Base-by-base conservation (phyloP, 768 basidiomycete genomes). In the Cystofilobasidium bisporidii region DNA sequence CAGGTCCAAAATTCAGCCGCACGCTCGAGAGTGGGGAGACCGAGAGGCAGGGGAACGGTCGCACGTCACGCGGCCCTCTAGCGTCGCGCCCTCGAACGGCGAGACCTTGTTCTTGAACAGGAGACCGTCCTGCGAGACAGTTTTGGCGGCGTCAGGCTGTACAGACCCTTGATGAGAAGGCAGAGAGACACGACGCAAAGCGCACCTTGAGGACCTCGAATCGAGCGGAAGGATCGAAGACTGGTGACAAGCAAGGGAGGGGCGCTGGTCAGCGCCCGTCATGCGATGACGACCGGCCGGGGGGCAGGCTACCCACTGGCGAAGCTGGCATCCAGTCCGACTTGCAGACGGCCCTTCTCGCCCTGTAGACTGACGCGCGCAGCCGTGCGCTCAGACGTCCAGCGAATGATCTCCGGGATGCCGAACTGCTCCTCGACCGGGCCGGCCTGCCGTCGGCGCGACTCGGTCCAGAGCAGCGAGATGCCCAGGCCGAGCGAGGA, bases 71-170 rank as follows among this genome's bases (percentile, higher is more conserved):
- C 56, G 59, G 2, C 94, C 94, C 20, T 72, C 79, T 53, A 96
- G 80, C 22, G 73, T 80, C 72, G 83, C 79, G 6, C 91, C 92
- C 71, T 88, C 83, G 75, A 93, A 98, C 2, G 94, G 89, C 4
- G 89, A 89, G 24, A 96, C 74, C 77, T 92, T 93, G 79, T 98
- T 97, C 81, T 91, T 96, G 82, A 94, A 97, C 63, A 85, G 81
- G 17, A 97, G 80, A 17, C 85, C 85, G 28, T 92, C 87, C 90
- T 92, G 69, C n/a, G n/a, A n/a, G 17, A 36, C 36, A 36, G 36
- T 36, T 5, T 12, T 5, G 17, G 43, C 10, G 18, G 43, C 17
- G 43, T n/a, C 36, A 20, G 18, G 57, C 17, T 18, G 56, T 28
- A 30, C 59, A 40, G 53, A 36, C 18, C 22, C 45, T 26, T 22